These are phyloP conservation scores for Apiospora marii DNA, from an alignment of 2,329 filamentous ascomycete species.

Conservation along the genomic window DNA sequence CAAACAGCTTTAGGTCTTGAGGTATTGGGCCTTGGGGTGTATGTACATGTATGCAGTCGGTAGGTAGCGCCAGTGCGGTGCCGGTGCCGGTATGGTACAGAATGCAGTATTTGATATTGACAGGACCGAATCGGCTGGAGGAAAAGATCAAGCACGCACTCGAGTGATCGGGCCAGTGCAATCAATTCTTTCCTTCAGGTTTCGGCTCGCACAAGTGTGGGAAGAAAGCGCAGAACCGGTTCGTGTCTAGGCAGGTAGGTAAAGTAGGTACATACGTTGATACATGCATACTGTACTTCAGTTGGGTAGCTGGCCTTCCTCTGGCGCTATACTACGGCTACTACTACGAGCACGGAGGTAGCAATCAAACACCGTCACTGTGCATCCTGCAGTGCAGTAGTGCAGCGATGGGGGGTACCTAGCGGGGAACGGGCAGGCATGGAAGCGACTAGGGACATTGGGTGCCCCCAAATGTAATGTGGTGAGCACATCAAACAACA, in stretches of 20 bases:
- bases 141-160: too few species aligned
- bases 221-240: constrained; percentile 11
- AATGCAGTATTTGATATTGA: neutral
- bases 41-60: neutral
- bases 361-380: too few species aligned
- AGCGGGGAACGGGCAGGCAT: too few species aligned
- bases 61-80: neutral
- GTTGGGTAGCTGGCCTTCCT: too few species aligned
- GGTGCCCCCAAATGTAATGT: neutral
- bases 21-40: neutral
- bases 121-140: neutral
- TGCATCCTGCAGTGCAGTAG: too few species aligned
- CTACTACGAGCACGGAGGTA: too few species aligned
- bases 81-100: neutral
- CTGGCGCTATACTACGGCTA: too few species aligned
- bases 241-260: neutral
- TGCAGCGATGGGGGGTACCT: too few species aligned
- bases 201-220: constrained; percentile 18
- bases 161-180: neutral
- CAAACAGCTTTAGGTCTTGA: neutral
- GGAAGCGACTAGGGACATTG: neutral
- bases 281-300: neutral
- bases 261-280: neutral
- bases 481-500: neutral
- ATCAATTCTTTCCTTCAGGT: constrained; percentile 9